Evolutionary conservation across 2,329 filamentous ascomycete genomes (phyloP), one percentile per base, ranked within the genome.

Genomic region (Stromatinia cepivora): DNA sequence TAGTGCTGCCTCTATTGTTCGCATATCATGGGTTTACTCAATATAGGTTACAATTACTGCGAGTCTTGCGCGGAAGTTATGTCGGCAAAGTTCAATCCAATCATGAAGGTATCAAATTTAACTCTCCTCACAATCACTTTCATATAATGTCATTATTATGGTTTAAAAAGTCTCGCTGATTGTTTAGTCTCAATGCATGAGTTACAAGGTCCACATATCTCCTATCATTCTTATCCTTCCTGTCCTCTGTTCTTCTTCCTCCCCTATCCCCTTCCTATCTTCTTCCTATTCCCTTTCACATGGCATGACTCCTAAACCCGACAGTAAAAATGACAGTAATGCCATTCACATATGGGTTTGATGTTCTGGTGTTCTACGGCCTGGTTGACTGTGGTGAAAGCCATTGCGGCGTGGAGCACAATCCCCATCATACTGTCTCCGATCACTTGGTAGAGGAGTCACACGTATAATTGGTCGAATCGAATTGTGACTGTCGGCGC

Each of bases 51-150:
- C 46, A 11, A n/a, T 50, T n/a, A 50, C 22, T 25, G 22, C 9
- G 42, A 13, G 15, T 50, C 8, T 50, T 22, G 2, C 25, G 48
- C 9, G 0, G 48, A 50, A 56, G 17, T 36, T 13, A 6, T 10
- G 9, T n/a, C 4, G 20, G 10, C 0, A 56, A 11, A 15, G 1
- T 15, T 15, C 4, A 15, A 4, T 0, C 6, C 17, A 10, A 0
- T 54, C 28, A 22, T 13, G 0, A 34, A 17, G 1, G 5, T 25
- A 25, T 17, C 4, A 3, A 11, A 58, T 25, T 2, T 3, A 25
- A 5, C 0, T 58, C 6, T 58, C 10, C 1, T n/a, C 6, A 8
- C 1, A 42, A 10, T 58, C 11, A 58, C 1, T 28, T 9, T 20
- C 4, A 7, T 0, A 28, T 17, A 58, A 3, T 39, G 1, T 4